Evolutionary conservation across 2,329 filamentous ascomycete genomes (phyloP), one percentile per base, ranked within the genome.

Genomic region (Whalleya microplaca): DNA sequence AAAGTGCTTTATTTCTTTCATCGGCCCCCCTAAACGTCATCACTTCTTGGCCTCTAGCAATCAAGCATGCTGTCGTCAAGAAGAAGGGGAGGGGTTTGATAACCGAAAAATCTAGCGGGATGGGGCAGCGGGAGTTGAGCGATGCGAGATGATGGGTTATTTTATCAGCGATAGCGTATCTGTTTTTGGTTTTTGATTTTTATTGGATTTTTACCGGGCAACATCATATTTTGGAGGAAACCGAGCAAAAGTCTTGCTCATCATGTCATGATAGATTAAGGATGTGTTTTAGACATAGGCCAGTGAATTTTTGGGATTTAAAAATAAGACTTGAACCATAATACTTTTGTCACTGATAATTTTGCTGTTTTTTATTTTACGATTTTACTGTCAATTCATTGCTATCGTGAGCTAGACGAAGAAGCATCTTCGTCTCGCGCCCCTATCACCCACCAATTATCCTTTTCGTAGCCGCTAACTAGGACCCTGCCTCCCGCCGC

Each of bases 381-480:
- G 29, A 19, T 54, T 42, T 19, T 20, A 12, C 20, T 50, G n/a
- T 54, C 21, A 49, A 55, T 58, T 37, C 9, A 41, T 57, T 53
- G 53, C 41, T 53, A 62, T 48, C 16, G 52, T 21, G 56, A 32
- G 18, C 42, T 48, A 37, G 46, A 42, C 41, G 55, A 45, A 21
- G 55, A 49, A 50, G 48, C 16, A 37, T 46, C 43, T 40, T 52
- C 52, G 46, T 45, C 56, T 42, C 66, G 74, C 70, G 59, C 73
- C 72, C 80, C 83, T 71, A 96, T 87, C 51, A 87, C 92, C 94
- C 94, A 99, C 95, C 95, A 98, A 76, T 99, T 99, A 71, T 98
- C 95, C 77, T 88, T 93, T 72, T 99, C 95, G 75, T 98, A 99
- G 32, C 95, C 95, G 57, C 85, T 86, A 63, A 91, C 87, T 21